Conservation (phyloP, 306 rosid genomes). For the Medicago arabica region DNA sequence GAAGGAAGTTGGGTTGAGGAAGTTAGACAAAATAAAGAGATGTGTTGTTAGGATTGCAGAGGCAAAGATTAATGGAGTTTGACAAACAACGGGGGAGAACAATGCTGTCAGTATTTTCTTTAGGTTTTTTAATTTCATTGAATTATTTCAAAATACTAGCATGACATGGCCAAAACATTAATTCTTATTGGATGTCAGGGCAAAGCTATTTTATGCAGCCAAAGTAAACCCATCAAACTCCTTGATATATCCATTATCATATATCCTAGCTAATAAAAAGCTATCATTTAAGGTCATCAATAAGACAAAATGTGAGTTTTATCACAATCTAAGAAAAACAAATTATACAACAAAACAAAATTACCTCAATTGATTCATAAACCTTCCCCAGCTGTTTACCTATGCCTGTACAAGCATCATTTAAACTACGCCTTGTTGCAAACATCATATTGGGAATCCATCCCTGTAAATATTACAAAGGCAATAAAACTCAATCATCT, state of each 20-base stretch:
- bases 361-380: constrained; percentile 75
- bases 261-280: constrained; percentile 7
- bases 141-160: not conserved
- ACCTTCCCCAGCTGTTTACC: constrained; percentile 78
- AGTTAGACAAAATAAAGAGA: not conserved
- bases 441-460: constrained; percentile 97
- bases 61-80: not conserved
- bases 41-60: not conserved
- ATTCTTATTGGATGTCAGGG: not conserved
- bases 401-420: constrained; percentile 79
- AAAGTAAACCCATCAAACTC: not conserved
- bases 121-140: not conserved
- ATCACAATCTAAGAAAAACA: constrained; percentile 18
- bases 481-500: constrained; percentile 27
- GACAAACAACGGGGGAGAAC: not conserved
- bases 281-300: constrained; percentile 27
- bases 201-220: not conserved
- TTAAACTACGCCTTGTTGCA: constrained; percentile 87
- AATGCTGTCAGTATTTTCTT: not conserved
- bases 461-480: constrained; percentile 65
- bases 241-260: constrained; percentile 10
- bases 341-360: constrained; percentile 13
- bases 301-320: constrained; percentile 11
- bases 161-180: not conserved
- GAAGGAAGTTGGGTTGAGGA: not conserved